Base-by-base conservation (phyloP, 441 rosid genomes). In the Brassica balearica region DNA sequence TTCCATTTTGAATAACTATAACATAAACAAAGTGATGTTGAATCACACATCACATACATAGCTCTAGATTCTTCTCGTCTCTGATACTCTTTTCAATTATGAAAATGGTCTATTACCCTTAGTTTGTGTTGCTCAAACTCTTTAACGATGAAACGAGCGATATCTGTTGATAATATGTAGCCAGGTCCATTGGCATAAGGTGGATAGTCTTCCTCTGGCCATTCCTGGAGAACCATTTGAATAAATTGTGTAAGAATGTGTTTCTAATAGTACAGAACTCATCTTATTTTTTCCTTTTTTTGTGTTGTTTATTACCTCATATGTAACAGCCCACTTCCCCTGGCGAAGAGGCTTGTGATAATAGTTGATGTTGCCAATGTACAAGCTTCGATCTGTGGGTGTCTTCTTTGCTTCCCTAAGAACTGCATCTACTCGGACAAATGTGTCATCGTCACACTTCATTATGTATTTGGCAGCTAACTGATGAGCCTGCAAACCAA, bases 121-220 rank as follows among this genome's bases (percentile, higher is more conserved):
- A 85, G 65, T 80, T 77, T 84, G 72, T 77, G 82, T 75, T 80
- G 68, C 73, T 84, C 81, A 69, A 84, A 80, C 75, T 84, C 82
- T 12, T 60, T 66, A 15, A 84, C 84, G 2, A 84, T 80, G 32
- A 77, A 84, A 67, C 69, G 58, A 69, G 94, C 86, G 58, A 88
- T 85, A 77, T 90, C 91, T 6, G 77, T 75, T 53, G 92, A 87
- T 32, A 88, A 80, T 70, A 85, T 85, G 77, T 90, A 90, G 36
- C 92, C 92, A 0, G 92, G 94, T 38, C 94, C 94, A 75, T 88
- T 90, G 8, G 91, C 94, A 86, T 88, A 88, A 5, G 94, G 90
- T 17, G 92, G 92, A 59, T 87, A 90, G 23, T 80, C 82, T 69
- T 83, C 87, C 70, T 83, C 89, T 20, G 85, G 87, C 88, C 89